Evolutionary conservation across 371 early-diverging fungal species (phyloP), one percentile per base, ranked within the genome.

Genomic region (Mortierella sp.): DNA sequence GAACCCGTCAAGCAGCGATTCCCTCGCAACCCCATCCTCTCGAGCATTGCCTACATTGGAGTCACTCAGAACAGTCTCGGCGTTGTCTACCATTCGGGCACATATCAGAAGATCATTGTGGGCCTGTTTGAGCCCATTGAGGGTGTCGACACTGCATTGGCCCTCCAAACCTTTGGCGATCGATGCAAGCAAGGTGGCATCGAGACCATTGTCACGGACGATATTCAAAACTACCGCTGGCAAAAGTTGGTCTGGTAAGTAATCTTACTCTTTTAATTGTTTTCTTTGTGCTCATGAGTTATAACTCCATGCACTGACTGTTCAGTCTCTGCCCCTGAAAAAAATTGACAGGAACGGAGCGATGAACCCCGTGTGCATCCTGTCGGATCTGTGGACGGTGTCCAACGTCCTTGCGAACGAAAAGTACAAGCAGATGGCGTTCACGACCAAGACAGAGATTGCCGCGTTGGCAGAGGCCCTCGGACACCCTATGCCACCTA

Each of bases 191-290:
- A 82, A n/a, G 92, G 91, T 6, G 92, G 90, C 9, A 88, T 92
- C 0, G 88, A 87, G 11, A 85, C 86, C 19, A 66, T 86, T 65
- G 68, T 85, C 13, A 79, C 89, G 1, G 89, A 90, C 19, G 91
- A 93, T 65, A 90, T 97, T 66, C 94, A 94, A 82, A 79, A 79
- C 11, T 86, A 89, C 29, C 92, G 96, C 10, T 96, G 96, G 96
- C 91, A 92, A 66, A 97, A 97, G 77, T 71, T 95, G 7, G 91
- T 94, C n/a, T 95, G 96, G 95, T 88, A 80, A 82, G 86, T 75
- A 19, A 45, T 26, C 26, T 64, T 47, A 6, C 26, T 50, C 24
- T 26, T 26, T 37, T 44, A 45, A 43, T 64, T 47, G 16, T 47
- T 9, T 26, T 24, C 31, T 53, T 53, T n/a, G 53, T 53, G 26